Conservation (phyloP, 2,329 filamentous ascomycete species). For the Stemphylium vesicarium region DNA sequence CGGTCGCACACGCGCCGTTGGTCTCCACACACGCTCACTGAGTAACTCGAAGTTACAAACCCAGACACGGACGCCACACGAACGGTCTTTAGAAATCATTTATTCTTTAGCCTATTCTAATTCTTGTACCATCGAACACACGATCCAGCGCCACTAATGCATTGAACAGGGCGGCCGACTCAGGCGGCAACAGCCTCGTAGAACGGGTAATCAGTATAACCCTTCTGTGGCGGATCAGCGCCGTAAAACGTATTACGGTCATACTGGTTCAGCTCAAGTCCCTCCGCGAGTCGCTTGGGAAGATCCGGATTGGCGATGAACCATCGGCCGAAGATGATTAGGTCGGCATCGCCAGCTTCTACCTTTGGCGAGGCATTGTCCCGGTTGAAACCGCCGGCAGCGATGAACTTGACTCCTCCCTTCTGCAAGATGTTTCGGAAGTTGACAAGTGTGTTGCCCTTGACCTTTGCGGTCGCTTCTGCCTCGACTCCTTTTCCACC, state of each 20-base stretch:
- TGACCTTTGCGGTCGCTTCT: slow-evolving; percentile 37
- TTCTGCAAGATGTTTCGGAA: slow-evolving; percentile 56
- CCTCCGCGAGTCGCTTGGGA: slow-evolving; percentile 51
- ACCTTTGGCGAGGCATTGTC: slow-evolving; percentile 59
- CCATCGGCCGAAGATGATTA: slow-evolving; percentile 53
- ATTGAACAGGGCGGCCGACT: slow-evolving; percentile 11
- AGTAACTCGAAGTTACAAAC: too few species aligned
- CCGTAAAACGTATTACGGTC: slow-evolving; percentile 56
- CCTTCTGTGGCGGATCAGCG: slow-evolving; percentile 44
- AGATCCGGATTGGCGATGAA: slow-evolving; percentile 58
- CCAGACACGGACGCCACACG: too few species aligned
- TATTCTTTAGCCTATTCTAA: too few species aligned
- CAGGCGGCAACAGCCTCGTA: slow-evolving; percentile 26
- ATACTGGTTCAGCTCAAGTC: slow-evolving; percentile 48
- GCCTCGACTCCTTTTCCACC: slow-evolving; percentile 37
- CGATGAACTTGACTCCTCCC: slow-evolving; percentile 61
- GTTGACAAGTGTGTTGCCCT: slow-evolving; percentile 38
- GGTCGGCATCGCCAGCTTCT: slow-evolving; percentile 50
- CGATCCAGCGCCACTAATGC: slow-evolving; percentile 15
- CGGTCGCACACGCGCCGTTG: too few species aligned
- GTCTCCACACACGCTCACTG: too few species aligned
- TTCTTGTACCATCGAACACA: background rate
- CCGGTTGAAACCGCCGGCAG: slow-evolving; percentile 62
- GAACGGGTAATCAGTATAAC: slow-evolving; percentile 53
- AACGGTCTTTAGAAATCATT: too few species aligned